Evolutionary conservation across 805 yeast species (phyloP), one percentile per base, ranked within the genome.

Genomic region (Monosporozyma solicola): DNA sequence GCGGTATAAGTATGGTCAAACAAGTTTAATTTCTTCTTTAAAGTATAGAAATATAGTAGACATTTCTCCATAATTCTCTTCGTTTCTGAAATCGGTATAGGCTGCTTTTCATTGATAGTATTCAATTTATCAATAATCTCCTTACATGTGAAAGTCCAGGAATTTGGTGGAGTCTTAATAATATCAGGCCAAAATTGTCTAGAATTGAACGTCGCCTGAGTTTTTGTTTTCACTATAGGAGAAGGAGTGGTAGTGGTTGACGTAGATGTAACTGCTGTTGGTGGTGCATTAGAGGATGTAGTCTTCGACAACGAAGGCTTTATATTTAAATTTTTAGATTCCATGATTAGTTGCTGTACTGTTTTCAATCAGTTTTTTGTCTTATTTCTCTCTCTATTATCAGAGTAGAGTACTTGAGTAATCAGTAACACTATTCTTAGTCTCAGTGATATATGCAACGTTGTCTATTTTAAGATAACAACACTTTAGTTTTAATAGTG

Each of bases 1-100:
- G 70, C 69, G 0, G 71, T 67, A 48, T 68, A 69, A 1, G 72
- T 66, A 47, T 68, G 72, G 48, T 69, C 72, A 50, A 67, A 66
- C 2, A 68, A 54, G 24, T 62, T 65, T 43, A 69, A 54, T 45
- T 62, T 63, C 51, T 67, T 67, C 51, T 67, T 68, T 53, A 68
- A 57, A n/a, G 63, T 65, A 50, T 69, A 68, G 39, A 69, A 67
- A 51, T 65, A 68, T 57, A 67, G 59, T 37, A 69, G 49, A 55
- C 70, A 66, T 47, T 63, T 65, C 48, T 68, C 71, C 66, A 69
- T 66, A 47, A 58, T 61, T 51, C 57, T 64, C 48, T 68, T 68
- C 29, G 59, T 54, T 49, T 65, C 67, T 2, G 45, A 51, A 7
- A 57, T 59, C 2, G 60, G 60, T 22, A 37, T 37, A 47, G 24